phyloP scores from a whole-genome alignment of 495 filamentous ascomycete species.

The Penicillium nucicola region DNA sequence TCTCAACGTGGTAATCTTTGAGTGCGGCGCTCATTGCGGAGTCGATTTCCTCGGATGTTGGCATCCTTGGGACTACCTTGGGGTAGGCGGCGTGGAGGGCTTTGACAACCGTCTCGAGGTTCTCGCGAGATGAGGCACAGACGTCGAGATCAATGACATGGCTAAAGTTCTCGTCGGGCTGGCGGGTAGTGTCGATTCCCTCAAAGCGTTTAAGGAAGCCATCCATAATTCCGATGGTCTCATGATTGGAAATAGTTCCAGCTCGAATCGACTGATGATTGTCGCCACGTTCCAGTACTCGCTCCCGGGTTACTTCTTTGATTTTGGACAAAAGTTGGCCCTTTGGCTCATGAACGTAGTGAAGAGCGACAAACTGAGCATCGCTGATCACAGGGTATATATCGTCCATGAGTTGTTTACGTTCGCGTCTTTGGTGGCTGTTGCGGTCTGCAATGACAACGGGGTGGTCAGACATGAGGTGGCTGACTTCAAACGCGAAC shows the following conservation, averaged over 20 bases:
- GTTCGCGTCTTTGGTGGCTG: slow-evolving; percentile 85
- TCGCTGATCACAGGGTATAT: slow-evolving; percentile 55
- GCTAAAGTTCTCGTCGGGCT: slow-evolving; percentile 77
- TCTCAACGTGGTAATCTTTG: slow-evolving; percentile 70
- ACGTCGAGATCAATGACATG: slow-evolving; percentile 82
- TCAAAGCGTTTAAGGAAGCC: slow-evolving; percentile 88
- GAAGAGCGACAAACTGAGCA: slow-evolving; percentile 80
- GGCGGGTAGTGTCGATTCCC: slow-evolving; percentile 55
- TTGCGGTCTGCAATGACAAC: slow-evolving; percentile 92
- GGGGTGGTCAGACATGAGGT: slow-evolving; percentile 53
- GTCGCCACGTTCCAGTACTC: slow-evolving; percentile 83
- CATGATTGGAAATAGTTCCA: slow-evolving; percentile 57
- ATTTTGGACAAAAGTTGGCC: slow-evolving; percentile 56
- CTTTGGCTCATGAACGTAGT: slow-evolving; percentile 79
- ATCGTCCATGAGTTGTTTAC: slow-evolving; percentile 82
- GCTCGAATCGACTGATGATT: slow-evolving; percentile 98
- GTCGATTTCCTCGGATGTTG: slow-evolving; percentile 71
- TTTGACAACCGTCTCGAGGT: slow-evolving; percentile 76
- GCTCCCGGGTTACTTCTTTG: slow-evolving; percentile 67
- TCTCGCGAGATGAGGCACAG: slow-evolving; percentile 69
- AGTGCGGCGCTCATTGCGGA: slow-evolving; percentile 73
- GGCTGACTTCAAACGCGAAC: slow-evolving; percentile 66
- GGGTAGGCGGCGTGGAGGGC: slow-evolving; percentile 71
- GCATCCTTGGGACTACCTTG: slow-evolving; percentile 66
- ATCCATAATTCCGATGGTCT: slow-evolving; percentile 90